These are phyloP conservation scores for Leptographium radiaticola DNA, from an alignment of 2,329 filamentous ascomycete species.

Conservation along the genomic window DNA sequence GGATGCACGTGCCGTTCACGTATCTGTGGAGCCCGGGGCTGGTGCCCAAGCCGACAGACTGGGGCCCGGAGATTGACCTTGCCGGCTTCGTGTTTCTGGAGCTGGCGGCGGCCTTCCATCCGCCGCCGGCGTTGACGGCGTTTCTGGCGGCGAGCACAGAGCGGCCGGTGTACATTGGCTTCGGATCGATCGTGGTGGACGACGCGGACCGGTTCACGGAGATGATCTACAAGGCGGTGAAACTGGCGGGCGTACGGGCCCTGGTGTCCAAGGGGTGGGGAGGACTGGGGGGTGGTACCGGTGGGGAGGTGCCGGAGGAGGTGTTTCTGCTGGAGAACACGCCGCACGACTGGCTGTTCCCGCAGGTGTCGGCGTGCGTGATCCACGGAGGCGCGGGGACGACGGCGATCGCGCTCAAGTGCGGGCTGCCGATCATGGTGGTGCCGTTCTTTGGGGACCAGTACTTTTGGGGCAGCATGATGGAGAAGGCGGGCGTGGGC, in stretches of 20 bases:
- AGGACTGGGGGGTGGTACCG: constrained; percentile 43
- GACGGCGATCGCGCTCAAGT: constrained; percentile 60
- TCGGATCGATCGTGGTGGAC: constrained; percentile 64
- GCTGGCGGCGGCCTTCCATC: constrained; percentile 46
- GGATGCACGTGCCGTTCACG: constrained; percentile 61
- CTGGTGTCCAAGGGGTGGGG: constrained; percentile 68
- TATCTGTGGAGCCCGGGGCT: constrained; percentile 59
- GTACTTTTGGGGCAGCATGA: constrained; percentile 64
- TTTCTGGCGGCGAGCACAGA: constrained; percentile 46
- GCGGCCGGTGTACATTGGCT: constrained; percentile 59
- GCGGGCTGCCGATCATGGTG: constrained; percentile 59
- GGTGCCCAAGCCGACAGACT: constrained; percentile 54
- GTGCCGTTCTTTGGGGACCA: constrained; percentile 74
- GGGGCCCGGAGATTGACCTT: constrained; percentile 58
- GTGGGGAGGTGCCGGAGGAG: constrained; percentile 43
- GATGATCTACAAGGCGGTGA: constrained; percentile 58
- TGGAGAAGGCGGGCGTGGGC: constrained; percentile 49
- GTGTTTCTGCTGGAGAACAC: constrained; percentile 62
- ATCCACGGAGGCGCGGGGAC: constrained; percentile 72
- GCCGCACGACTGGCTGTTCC: constrained; percentile 68
- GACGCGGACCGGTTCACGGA: constrained; percentile 55
- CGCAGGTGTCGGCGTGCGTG: constrained; percentile 50
- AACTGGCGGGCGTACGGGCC: constrained; percentile 52
- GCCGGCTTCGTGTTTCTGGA: constrained; percentile 71
- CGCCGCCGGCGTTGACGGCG: constrained; percentile 37